phyloP scores from a whole-genome alignment of 768 basidiomycete genomes.

The Boletus tylopilopsis region DNA sequence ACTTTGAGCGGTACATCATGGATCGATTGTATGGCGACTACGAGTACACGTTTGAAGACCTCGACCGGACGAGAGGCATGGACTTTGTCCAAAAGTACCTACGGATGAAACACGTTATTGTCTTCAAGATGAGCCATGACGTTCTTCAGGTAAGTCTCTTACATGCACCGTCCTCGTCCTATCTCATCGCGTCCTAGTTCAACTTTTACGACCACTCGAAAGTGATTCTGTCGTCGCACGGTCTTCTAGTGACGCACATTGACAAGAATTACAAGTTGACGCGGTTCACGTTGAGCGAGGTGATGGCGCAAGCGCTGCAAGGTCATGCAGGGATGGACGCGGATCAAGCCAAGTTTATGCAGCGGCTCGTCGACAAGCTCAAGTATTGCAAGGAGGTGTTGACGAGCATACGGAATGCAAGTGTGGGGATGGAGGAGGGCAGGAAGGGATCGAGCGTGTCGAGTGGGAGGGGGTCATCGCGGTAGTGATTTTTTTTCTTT shows the following conservation, averaged over 20 bases:
- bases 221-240: slow-evolving; percentile 80
- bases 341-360: slow-evolving; percentile 57
- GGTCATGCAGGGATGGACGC: slow-evolving; percentile 34
- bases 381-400: slow-evolving; percentile 87
- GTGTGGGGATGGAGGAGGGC: slow-evolving; percentile 33
- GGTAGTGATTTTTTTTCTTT: background rate
- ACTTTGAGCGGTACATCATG: slow-evolving; percentile 95
- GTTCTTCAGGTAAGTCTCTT: slow-evolving; percentile 77
- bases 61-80: slow-evolving; percentile 73
- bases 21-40: slow-evolving; percentile 83
- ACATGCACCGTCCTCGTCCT: background rate
- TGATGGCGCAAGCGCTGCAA: slow-evolving; percentile 56
- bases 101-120: slow-evolving; percentile 94
- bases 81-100: slow-evolving; percentile 95
- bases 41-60: slow-evolving; percentile 75
- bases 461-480: slow-evolving; percentile 12
- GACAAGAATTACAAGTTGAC: slow-evolving; percentile 83
- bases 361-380: slow-evolving; percentile 62
- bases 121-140: slow-evolving; percentile 95
- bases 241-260: slow-evolving; percentile 80
- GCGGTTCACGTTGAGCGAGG: slow-evolving; percentile 64
- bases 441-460: slow-evolving; percentile 12
- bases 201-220: slow-evolving; percentile 99
- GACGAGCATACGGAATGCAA: slow-evolving; percentile 61
- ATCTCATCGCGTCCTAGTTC: slow-evolving; percentile 55